Evolutionary conservation across 2,329 filamentous ascomycete genomes (phyloP).

Genomic region (Incumbomyces lentus): DNA sequence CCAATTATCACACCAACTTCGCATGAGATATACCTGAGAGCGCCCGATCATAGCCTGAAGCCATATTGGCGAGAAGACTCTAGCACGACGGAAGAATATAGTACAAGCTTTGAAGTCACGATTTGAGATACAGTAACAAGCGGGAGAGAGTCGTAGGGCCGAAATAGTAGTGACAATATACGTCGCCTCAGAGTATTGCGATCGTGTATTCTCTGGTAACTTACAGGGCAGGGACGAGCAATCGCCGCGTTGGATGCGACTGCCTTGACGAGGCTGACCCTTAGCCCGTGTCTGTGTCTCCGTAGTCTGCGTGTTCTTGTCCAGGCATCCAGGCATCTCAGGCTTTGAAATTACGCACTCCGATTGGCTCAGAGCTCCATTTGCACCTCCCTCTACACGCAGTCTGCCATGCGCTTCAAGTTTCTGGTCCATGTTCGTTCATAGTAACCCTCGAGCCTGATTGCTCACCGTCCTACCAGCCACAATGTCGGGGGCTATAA

Average conservation of each 20-base stretch:
- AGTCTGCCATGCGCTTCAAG: background rate
- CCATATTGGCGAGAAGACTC: constrained; percentile 43
- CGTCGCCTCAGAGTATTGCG: no score
- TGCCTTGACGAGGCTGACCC: constrained; percentile 5
- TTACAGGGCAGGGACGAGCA: background rate
- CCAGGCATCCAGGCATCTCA: no score
- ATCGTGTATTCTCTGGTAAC: no score
- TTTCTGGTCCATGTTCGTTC: background rate
- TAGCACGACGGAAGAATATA: no score
- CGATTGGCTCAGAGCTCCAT: constrained; percentile 18
- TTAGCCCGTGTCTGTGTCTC: no score
- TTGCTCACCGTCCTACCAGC: background rate
- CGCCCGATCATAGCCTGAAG: constrained; percentile 97
- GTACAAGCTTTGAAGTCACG: no score
- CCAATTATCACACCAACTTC: background rate
- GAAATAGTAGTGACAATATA: no score
- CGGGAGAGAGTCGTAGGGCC: no score
- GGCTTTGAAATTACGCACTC: background rate
- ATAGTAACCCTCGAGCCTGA: background rate
- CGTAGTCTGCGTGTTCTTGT: no score
- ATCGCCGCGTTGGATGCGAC: constrained; percentile 1
- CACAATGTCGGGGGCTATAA: constrained; percentile 5
- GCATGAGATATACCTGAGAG: constrained; percentile 60
- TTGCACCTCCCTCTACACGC: constrained; percentile 43
- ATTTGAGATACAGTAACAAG: no score